Conservation (phyloP, 352 stramenopile genomes). For the Pythium graminicola region DNA sequence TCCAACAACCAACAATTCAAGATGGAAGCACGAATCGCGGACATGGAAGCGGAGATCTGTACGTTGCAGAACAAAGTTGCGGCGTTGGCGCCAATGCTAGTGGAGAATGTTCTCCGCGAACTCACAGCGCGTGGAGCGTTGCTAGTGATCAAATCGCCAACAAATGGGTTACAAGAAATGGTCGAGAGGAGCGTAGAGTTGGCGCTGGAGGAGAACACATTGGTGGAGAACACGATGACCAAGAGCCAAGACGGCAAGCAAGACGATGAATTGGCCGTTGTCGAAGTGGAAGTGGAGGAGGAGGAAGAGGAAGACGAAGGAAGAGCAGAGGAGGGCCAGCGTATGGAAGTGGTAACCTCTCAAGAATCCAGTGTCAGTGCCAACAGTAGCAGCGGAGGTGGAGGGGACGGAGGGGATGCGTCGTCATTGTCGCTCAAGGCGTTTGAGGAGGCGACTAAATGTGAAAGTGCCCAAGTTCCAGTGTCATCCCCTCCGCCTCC, state of each 20-base stretch:
- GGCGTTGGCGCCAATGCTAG: constrained; percentile 5
- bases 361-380: constrained; percentile 14
- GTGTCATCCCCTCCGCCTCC: background rate
- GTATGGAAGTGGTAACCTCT: constrained; percentile 6
- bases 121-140: constrained; percentile 7
- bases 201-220: background rate
- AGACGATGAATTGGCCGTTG: constrained; percentile 1
- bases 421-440: background rate
- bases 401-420: background rate
- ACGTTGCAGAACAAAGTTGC: constrained; percentile 3
- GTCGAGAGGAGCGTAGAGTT: background rate
- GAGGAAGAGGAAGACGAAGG: background rate
- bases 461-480: no score
- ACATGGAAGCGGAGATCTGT: constrained; percentile 17
- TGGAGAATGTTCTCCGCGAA: constrained; percentile 8
- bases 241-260: background rate
- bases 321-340: background rate
- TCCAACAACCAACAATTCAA: background rate
- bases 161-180: background rate
- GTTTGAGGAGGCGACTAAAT: constrained; percentile 1
- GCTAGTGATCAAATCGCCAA: constrained; percentile 10
- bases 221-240: background rate
- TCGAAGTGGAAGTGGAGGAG: background rate
- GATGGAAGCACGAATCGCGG: constrained; percentile 12
- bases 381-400: background rate